These are phyloP conservation scores for Chara braunii DNA, from an alignment of 139 green algal species.

Conservation along the genomic window DNA sequence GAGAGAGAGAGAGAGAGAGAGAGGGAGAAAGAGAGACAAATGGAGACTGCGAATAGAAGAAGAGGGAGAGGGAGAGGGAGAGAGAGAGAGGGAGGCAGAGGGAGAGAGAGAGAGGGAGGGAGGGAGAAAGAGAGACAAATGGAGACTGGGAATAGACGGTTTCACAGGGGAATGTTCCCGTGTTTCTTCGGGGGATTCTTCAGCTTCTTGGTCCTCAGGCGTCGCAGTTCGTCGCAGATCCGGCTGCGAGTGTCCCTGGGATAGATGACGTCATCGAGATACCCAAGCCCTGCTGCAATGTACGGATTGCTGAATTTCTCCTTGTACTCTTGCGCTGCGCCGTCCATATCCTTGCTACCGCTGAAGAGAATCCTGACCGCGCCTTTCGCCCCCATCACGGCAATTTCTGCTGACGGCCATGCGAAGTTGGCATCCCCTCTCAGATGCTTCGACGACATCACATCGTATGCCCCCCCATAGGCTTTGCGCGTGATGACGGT, in stretches of 20 bases:
- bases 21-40: neutral
- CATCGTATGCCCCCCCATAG: constrained; percentile 61
- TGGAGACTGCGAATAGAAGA: neutral
- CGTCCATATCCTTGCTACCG: neutral
- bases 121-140: neutral
- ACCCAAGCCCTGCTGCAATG: constrained; percentile 51
- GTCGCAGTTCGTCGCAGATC: constrained; percentile 47
- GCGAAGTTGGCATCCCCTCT: constrained; percentile 57
- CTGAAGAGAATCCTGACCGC: constrained; percentile 57
- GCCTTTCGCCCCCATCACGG: constrained; percentile 61
- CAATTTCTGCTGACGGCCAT: constrained; percentile 61
- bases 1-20: neutral
- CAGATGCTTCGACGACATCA: constrained; percentile 53
- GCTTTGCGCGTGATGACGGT: constrained; percentile 63
- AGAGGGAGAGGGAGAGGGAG: neutral
- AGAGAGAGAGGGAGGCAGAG: neutral
- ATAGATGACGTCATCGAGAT: constrained; percentile 58
- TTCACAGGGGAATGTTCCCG: constrained; percentile 23
- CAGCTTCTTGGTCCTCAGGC: constrained; percentile 45
- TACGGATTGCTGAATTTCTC: constrained; percentile 40
- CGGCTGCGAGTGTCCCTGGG: constrained; percentile 49
- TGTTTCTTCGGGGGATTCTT: constrained; percentile 30
- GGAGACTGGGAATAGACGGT: neutral
- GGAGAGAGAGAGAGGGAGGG: neutral
- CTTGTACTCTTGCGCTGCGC: constrained; percentile 46